Percentiles rank a stretch among this genome's conserved stretches.
These are phyloP conservation scores for Cercospora sp. DNA, from an alignment of 2,329 filamentous ascomycete genomes.

Conservation along the genomic window DNA sequence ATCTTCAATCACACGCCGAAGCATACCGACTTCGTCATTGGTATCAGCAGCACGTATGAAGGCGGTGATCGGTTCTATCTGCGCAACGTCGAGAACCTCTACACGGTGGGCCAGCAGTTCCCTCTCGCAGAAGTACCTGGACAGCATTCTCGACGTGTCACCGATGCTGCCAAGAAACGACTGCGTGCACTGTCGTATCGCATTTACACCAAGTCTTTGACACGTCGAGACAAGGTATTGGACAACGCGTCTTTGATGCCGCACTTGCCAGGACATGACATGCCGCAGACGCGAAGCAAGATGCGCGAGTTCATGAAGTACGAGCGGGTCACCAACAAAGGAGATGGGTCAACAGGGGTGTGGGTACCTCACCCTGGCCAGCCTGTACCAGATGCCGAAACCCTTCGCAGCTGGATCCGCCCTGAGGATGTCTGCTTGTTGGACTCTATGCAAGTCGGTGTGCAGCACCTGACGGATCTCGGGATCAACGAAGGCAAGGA, in stretches of 20 bases:
- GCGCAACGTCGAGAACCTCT: slow-evolving; percentile 86
- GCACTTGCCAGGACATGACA: slow-evolving; percentile 88
- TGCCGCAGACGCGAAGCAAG: slow-evolving; percentile 94
- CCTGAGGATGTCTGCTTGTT: slow-evolving; percentile 93
- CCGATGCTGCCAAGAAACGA: slow-evolving; percentile 93
- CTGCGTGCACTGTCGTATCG: slow-evolving; percentile 95
- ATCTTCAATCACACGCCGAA: slow-evolving; percentile 84
- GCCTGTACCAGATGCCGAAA: slow-evolving; percentile 74
- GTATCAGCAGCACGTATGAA: slow-evolving; percentile 76
- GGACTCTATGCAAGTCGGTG: slow-evolving; percentile 94
- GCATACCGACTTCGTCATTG: slow-evolving; percentile 80
- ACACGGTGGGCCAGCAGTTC: slow-evolving; percentile 88
- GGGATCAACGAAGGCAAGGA: slow-evolving; percentile 70
- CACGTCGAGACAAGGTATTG: slow-evolving; percentile 71
- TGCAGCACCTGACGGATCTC: slow-evolving; percentile 85
- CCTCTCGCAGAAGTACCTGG: slow-evolving; percentile 90
- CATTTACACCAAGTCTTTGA: slow-evolving; percentile 76
- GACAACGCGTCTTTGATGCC: slow-evolving; percentile 63
- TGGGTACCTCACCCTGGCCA: slow-evolving; percentile 79
- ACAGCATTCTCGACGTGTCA: slow-evolving; percentile 91
- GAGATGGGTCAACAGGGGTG: slow-evolving; percentile 56
- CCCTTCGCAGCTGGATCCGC: slow-evolving; percentile 83
- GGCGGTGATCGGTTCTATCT: slow-evolving; percentile 80
- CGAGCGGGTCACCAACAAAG: slow-evolving; percentile 80
- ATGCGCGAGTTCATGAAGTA: slow-evolving; percentile 95